These are phyloP conservation scores for Lipomyces orientalis DNA, from an alignment of 805 yeast genomes.

Conservation along the genomic window DNA sequence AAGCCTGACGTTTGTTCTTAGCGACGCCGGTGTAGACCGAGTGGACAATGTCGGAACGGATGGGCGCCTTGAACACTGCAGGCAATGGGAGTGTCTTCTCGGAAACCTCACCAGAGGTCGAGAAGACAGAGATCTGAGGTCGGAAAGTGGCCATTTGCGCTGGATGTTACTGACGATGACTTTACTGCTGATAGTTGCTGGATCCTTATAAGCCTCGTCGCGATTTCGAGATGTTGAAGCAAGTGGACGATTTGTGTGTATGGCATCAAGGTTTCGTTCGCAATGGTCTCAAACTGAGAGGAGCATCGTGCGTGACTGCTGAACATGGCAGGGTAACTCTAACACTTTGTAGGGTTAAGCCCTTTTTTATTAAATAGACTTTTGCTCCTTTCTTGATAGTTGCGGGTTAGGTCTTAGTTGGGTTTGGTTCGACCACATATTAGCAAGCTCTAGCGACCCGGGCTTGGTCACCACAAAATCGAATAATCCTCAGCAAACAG, in stretches of 20 bases:
- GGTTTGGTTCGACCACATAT: too few relatives aligned
- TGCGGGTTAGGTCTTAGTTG: background rate
- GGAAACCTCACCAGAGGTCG: slow-evolving; percentile 86
- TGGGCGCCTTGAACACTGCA: slow-evolving; percentile 99
- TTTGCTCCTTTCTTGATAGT: background rate
- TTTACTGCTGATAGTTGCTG: slow-evolving; percentile 6
- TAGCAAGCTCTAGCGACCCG: too few relatives aligned
- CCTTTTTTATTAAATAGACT: background rate
- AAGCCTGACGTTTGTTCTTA: slow-evolving; percentile 99
- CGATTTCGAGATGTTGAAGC: background rate
- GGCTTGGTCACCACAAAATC: too few relatives aligned
- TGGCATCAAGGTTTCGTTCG: background rate
- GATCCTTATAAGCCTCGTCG: background rate
- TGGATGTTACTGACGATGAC: background rate
- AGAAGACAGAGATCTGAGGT: slow-evolving; percentile 77
- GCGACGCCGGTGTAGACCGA: slow-evolving; percentile 96
- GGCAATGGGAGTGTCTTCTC: slow-evolving; percentile 88
- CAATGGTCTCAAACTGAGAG: too few relatives aligned
- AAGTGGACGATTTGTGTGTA: too few relatives aligned
- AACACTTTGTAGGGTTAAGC: background rate
- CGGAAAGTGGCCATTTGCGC: slow-evolving; percentile 34
- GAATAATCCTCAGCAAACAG: too few relatives aligned
- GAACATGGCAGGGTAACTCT: too few relatives aligned
- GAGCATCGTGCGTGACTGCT: background rate
- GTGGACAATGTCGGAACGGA: slow-evolving; percentile 99